Conservation (phyloP, 2,329 filamentous ascomycete species). For the Septoria petroselini region DNA sequence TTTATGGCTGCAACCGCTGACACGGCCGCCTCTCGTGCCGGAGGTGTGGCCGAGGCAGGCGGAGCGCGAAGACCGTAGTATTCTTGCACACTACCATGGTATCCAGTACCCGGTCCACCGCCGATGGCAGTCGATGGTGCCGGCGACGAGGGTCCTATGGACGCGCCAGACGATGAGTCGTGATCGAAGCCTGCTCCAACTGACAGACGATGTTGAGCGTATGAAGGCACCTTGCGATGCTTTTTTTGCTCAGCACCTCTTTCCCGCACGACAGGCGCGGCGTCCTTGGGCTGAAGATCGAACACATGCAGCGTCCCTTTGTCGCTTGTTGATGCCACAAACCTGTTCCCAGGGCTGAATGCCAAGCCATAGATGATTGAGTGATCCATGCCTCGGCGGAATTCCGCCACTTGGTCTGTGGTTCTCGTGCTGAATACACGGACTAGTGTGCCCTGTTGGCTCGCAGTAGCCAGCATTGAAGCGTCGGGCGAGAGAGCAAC, state of each 20-base stretch:
- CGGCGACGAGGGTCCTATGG: constrained; percentile 28
- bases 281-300: constrained; percentile 63
- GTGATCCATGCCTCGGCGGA: constrained; percentile 83
- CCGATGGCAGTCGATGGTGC: constrained; percentile 23
- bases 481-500: constrained; percentile 78
- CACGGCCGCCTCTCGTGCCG: constrained; percentile 20
- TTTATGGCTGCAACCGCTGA: constrained; percentile 34
- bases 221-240: constrained; percentile 28
- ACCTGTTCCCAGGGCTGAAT: constrained; percentile 75
- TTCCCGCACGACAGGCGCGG: constrained; percentile 12
- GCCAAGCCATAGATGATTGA: constrained; percentile 83
- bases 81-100: constrained; percentile 36
- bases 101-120: constrained; percentile 18
- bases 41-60: constrained; percentile 31
- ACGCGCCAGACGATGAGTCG: constrained; percentile 29
- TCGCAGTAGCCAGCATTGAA: constrained; percentile 80
- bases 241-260: constrained; percentile 10
- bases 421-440: constrained; percentile 79
- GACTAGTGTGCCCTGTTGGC: constrained; percentile 86
- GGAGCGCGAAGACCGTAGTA: constrained; percentile 36
- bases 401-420: constrained; percentile 76
- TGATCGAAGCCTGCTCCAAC: constrained; percentile 22
- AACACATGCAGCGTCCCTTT: constrained; percentile 96
- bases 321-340: constrained; percentile 90
- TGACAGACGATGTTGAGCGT: constrained; percentile 26